Evolutionary conservation across 768 basidiomycete genomes (phyloP).

Genomic region (Phanerodontia chrysosporium): DNA sequence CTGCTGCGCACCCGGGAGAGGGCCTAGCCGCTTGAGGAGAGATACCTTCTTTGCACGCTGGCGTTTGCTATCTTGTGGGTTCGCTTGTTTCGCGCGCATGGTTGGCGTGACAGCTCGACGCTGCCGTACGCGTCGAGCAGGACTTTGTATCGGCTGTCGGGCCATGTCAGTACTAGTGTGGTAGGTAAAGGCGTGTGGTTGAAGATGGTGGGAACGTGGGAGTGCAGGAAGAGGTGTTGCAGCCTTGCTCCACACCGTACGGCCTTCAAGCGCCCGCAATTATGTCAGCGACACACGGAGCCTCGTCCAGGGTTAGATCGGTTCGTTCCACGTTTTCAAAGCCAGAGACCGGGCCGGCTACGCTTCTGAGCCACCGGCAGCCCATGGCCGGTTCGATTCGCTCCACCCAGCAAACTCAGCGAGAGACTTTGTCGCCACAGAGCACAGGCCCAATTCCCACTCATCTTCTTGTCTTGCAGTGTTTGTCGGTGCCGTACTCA

Average conservation of each 20-base stretch:
- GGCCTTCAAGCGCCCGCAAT: too few relatives aligned
- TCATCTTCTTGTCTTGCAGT: background rate
- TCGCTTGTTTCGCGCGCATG: background rate
- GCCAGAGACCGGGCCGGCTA: too few relatives aligned
- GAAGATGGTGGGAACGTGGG: background rate
- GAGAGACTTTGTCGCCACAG: too few relatives aligned
- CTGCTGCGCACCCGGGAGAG: background rate
- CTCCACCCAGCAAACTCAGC: too few relatives aligned
- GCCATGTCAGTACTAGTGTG: background rate
- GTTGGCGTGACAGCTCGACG: slow-evolving; percentile 6
- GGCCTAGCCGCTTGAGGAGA: background rate
- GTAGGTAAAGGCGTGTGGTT: background rate
- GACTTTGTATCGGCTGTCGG: background rate
- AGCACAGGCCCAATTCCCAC: too few relatives aligned
- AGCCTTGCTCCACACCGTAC: too few relatives aligned
- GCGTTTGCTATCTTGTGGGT: slow-evolving; percentile 2
- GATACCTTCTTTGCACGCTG: slow-evolving; percentile 9
- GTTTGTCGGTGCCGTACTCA: background rate
- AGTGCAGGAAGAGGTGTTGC: background rate
- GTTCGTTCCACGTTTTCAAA: too few relatives aligned
- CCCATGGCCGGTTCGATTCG: too few relatives aligned
- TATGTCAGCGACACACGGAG: too few relatives aligned
- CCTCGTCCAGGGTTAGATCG: too few relatives aligned
- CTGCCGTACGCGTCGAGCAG: background rate
- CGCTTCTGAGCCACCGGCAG: too few relatives aligned